Base-by-base conservation (phyloP, 345 rosid species). In the Populus pruinosa region DNA sequence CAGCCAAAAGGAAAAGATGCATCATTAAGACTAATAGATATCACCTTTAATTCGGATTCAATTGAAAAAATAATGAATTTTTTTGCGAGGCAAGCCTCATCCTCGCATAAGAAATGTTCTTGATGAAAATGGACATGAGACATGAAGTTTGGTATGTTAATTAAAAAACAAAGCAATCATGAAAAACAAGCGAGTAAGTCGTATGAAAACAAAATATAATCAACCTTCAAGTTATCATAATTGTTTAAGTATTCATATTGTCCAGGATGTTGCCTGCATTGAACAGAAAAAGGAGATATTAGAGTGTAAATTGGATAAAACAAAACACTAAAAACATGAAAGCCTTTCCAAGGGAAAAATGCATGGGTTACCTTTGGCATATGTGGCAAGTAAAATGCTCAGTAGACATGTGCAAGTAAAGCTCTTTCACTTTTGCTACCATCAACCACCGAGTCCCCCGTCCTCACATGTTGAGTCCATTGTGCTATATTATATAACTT, bases 311-410 rank as follows among this genome's bases (percentile, higher is more conserved):
- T 38, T 33, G 72, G 62, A 50, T 27, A 8, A 39, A 56, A 5
- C 53, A 53, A 36, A 12, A 67, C 29, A 31, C 13, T 7, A 63
- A 74, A 11, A 66, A 23, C 21, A 31, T 47, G 23, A 8, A n/a
- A 2, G 18, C 50, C 61, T 76, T 7, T 16, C 18, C 18, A 56
- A 65, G 9, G 63, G 53, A 11, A 36, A 36, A 35, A 33, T 21
- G 35, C 31, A 59, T 69, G 20, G 47, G 25, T 12, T 53, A 81
- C 83, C 77, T 81, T 63, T 71, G 80, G 73, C 80, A 81, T 67
- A 81, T 76, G 43, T 81, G 83, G 73, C 83, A 81, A 33, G 83
- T 81, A 72, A 64, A 81, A 72, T 81, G 83, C 53, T 81, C 80
- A 41, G 77, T 76, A 13, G 83, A 81, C 83, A 81, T 76, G 20